Conservation (phyloP, 2,329 filamentous ascomycete species). For the Penicillium sp. region DNA sequence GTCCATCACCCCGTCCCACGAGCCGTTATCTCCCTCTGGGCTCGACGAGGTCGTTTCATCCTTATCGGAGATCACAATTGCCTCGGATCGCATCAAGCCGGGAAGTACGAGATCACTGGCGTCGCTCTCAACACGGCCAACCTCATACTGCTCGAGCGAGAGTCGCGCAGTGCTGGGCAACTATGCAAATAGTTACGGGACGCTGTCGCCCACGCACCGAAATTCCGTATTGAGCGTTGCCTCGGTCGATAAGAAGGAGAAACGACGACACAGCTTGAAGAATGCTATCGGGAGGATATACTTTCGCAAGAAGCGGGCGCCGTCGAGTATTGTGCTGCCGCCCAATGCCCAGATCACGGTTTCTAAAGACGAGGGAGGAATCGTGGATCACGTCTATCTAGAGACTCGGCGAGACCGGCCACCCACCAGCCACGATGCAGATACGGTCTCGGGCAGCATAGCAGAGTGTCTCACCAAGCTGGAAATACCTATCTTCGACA, state of each 20-base stretch:
- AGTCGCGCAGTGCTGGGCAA: constrained; percentile 24
- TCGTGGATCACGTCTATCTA: constrained; percentile 40
- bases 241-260: constrained; percentile 33
- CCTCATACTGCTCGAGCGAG: constrained; percentile 41
- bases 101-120: constrained; percentile 41
- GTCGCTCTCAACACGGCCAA: constrained; percentile 43
- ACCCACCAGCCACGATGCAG: constrained; percentile 3
- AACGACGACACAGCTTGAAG: constrained; percentile 35
- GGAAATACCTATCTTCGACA: constrained; percentile 39
- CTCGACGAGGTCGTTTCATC: constrained; percentile 35
- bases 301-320: constrained; percentile 37
- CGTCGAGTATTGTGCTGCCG: constrained; percentile 32
- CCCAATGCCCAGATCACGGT: constrained; percentile 31
- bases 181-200: constrained; percentile 17
- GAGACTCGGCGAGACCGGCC: constrained; percentile 22
- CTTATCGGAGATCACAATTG: constrained; percentile 35
- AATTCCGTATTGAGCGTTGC: constrained; percentile 32
- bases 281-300: constrained; percentile 39
- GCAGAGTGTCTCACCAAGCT: constrained; percentile 25
- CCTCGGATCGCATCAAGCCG: constrained; percentile 30
- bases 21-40: constrained; percentile 19
- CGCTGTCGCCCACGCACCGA: constrained; percentile 18
- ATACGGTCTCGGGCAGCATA: constrained; percentile 12
- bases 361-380: constrained; percentile 25
- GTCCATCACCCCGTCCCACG: constrained; percentile 27